Percentiles rank a stretch among this genome's conserved stretches.
These are phyloP conservation scores for Senna tora DNA, from an alignment of 306 rosid genomes.

Conservation along the genomic window DNA sequence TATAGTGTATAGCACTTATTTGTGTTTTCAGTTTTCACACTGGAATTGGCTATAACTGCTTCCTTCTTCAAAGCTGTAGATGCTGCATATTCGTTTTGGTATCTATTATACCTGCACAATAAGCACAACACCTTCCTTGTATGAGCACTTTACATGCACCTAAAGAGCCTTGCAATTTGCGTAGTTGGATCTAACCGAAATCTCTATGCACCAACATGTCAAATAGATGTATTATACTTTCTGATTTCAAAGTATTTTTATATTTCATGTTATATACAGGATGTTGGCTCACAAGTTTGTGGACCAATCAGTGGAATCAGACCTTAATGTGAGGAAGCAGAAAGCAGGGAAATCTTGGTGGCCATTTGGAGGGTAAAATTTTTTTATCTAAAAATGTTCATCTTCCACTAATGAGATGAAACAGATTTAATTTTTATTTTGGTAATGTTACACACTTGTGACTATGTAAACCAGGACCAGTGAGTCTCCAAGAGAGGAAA, in stretches of 20 bases:
- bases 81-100: constrained; percentile 8
- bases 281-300: constrained; percentile 96
- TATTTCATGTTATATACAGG: constrained; percentile 53
- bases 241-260: constrained; percentile 19
- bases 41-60: neutral
- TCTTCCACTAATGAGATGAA: constrained; percentile 4
- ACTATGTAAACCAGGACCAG: constrained; percentile 55
- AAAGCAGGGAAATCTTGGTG: constrained; percentile 80
- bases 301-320: constrained; percentile 63
- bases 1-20: constrained; percentile 4
- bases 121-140: constrained; percentile 6
- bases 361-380: constrained; percentile 78
- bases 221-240: constrained; percentile 27
- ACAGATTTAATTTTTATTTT: constrained; percentile 31
- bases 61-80: constrained; percentile 20
- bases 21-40: neutral
- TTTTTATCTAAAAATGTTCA: constrained; percentile 29
- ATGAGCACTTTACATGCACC: constrained; percentile 19
- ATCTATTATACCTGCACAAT: constrained; percentile 2
- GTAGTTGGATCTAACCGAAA: constrained; percentile 31
- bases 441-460: constrained; percentile 29
- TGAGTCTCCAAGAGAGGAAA: constrained; percentile 69
- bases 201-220: constrained; percentile 22
- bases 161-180: constrained; percentile 2
- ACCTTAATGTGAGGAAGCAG: constrained; percentile 54